phyloP scores from a whole-genome alignment of 2,329 filamentous ascomycete genomes.

The Calonectria fujianensis region DNA sequence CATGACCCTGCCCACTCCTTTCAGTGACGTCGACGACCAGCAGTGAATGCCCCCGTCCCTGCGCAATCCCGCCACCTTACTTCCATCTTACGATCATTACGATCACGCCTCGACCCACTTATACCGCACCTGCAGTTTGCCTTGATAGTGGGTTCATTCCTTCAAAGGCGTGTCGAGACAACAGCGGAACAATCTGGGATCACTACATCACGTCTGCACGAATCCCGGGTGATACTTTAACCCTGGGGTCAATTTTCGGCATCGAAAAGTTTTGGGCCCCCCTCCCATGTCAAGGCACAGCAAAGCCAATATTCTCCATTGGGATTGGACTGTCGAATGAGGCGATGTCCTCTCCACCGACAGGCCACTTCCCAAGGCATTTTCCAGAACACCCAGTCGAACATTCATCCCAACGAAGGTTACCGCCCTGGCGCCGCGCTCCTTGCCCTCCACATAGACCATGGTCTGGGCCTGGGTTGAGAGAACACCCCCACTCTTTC shows the following conservation, averaged over 20 bases:
- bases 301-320: constrained; percentile 39
- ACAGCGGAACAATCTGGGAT: constrained; percentile 38
- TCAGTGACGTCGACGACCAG: constrained; percentile 49
- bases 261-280: constrained; percentile 19
- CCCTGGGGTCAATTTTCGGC: constrained; percentile 31
- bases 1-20: constrained; percentile 27
- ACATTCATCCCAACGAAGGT: constrained; percentile 39
- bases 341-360: constrained; percentile 43
- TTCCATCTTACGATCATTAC: constrained; percentile 50
- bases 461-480: constrained; percentile 34
- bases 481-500: constrained; percentile 50
- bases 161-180: constrained; percentile 34
- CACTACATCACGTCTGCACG: constrained; percentile 22
- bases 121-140: constrained; percentile 40
- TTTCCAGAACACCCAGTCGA: constrained; percentile 52
- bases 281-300: constrained; percentile 12
- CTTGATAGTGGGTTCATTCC: constrained; percentile 42
- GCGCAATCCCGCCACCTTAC: constrained; percentile 25
- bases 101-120: constrained; percentile 43
- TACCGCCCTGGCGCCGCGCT: constrained; percentile 41
- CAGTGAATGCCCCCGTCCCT: constrained; percentile 25
- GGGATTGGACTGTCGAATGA: constrained; percentile 38
- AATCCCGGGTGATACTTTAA: constrained; percentile 27
- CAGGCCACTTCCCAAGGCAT: constrained; percentile 46
- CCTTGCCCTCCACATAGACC: constrained; percentile 33